A percentile compares a stretch with the other conserved stretches of the same genome.
Conservation (phyloP, 2,329 filamentous ascomycete species). For the Arthrocladium fulminans region DNA sequence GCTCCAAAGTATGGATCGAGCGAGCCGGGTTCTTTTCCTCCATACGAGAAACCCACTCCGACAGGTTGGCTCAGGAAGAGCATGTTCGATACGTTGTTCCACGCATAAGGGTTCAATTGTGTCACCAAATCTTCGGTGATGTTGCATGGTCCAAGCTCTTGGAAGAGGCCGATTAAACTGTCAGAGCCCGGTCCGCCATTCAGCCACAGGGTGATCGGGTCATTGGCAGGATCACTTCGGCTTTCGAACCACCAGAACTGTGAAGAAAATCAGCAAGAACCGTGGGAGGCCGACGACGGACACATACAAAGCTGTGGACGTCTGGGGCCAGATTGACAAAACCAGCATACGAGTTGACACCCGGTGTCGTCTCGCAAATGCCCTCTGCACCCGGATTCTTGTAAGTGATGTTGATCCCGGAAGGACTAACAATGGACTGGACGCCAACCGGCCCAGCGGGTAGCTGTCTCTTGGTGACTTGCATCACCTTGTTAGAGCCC, state of each 20-base stretch:
- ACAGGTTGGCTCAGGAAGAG: constrained; percentile 55
- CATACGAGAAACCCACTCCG: constrained; percentile 50
- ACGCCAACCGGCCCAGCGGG: constrained; percentile 31
- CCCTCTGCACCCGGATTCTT: constrained; percentile 46
- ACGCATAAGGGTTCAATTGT: constrained; percentile 50
- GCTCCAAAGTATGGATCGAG: constrained; percentile 37
- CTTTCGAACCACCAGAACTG: constrained; percentile 51
- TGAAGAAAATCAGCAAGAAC: neutral
- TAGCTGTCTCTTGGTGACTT: constrained; percentile 27
- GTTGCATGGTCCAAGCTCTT: constrained; percentile 36
- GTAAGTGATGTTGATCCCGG: constrained; percentile 47
- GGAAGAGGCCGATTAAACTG: constrained; percentile 34
- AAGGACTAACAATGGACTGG: constrained; percentile 32
- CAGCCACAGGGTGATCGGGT: constrained; percentile 35
- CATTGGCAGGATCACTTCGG: constrained; percentile 41
- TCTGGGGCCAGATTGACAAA: constrained; percentile 46
- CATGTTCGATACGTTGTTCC: constrained; percentile 52
- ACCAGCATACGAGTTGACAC: constrained; percentile 48
- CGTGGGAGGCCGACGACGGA: too few species aligned
- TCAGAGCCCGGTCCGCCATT: constrained; percentile 37
- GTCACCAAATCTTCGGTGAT: constrained; percentile 38
- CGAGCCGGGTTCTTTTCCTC: constrained; percentile 29
- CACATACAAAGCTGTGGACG: constrained; percentile 37
- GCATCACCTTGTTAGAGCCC: constrained; percentile 13
- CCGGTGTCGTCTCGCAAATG: constrained; percentile 47